Evolutionary conservation across 2,329 filamentous ascomycete species (phyloP), one percentile per base, ranked within the genome.

Genomic region (Geosmithia flava): DNA sequence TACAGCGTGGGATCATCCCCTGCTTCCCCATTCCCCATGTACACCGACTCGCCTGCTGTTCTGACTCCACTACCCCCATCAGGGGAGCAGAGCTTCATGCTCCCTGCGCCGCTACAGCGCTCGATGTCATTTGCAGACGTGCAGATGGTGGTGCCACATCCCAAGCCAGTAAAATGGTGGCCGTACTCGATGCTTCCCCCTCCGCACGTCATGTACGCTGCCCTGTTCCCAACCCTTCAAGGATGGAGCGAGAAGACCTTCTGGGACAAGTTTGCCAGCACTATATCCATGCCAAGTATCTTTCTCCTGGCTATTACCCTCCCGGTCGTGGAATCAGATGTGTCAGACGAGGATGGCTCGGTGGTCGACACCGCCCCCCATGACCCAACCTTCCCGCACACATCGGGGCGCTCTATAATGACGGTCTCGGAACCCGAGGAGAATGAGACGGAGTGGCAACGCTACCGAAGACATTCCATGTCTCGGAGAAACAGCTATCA

Each of bases 251-350:
- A 85, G 27, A 97, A 96, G 65, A 80, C 72, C n/a, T 64, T 84
- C n/a, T 88, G 83, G 80, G 90, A 91, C 56, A 89, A 86, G 58
- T 67, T 89, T 43, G 68, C 96, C 45, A 91, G 88, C 42, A 57
- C 93, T 11, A 74, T 94, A 39, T 90, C 90, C 7, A 83, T 88
- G n/a, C 87, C 90, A 1, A 94, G 85, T 56, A 88, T 98, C 39
- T 87, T 98, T 52, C 68, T 97, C 2, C 72, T 98, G 3, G 91
- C 91, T 1, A 80, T 93, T 44, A 98, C 93, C 0, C 65, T 98
- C 4, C 93, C 94, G 0, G 89, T 98, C 1, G 87, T 95, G 6
- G 91, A 97, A 57, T 77, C 78, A 1, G 75, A 78, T 42, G 73
- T 78, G 19, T 71, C 75, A 7, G 75, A 80, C 4, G 59, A 59